phyloP scores from a whole-genome alignment of 2,329 filamentous ascomycete genomes.

The Diaporthe sp. region DNA sequence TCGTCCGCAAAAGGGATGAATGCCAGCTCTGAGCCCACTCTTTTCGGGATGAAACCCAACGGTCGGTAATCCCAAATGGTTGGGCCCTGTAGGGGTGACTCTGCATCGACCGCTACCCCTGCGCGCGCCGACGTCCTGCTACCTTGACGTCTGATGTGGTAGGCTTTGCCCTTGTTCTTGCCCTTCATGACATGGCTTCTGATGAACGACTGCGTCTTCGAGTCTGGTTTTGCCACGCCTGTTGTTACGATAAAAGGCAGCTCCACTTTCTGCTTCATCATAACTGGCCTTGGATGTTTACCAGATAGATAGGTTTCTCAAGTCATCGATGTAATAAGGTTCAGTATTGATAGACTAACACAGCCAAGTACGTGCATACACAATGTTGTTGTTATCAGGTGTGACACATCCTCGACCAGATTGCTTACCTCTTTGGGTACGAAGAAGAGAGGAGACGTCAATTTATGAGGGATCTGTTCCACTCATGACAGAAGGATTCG shows the following conservation, averaged over 20 bases:
- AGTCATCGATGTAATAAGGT: background rate
- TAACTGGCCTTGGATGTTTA: background rate
- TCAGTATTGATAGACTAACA: background rate
- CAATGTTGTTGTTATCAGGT: background rate
- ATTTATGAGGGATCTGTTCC: background rate
- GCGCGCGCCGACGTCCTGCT: background rate
- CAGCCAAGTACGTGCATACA: background rate
- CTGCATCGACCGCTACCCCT: conserved; percentile 13
- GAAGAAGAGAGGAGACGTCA: background rate
- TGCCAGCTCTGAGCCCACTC: conserved; percentile 44
- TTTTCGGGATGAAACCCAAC: conserved; percentile 36
- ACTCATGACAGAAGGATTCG: background rate
- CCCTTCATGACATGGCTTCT: conserved; percentile 59
- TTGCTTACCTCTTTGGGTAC: background rate
- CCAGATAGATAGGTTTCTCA: background rate
- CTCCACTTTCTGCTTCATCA: conserved; percentile 13
- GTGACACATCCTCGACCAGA: background rate
- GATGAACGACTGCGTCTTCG: conserved; percentile 52
- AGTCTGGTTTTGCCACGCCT: conserved; percentile 46
- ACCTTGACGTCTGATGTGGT: conserved; percentile 25
- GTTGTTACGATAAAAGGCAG: conserved; percentile 51
- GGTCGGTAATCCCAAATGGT: conserved; percentile 3
- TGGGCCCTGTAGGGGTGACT: background rate
- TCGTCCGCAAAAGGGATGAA: conserved; percentile 46
- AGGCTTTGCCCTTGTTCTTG: conserved; percentile 53